A percentile compares a stretch with the other conserved stretches of the same genome.
Conservation (phyloP, 306 rosid species). For the Prunus persica region DNA sequence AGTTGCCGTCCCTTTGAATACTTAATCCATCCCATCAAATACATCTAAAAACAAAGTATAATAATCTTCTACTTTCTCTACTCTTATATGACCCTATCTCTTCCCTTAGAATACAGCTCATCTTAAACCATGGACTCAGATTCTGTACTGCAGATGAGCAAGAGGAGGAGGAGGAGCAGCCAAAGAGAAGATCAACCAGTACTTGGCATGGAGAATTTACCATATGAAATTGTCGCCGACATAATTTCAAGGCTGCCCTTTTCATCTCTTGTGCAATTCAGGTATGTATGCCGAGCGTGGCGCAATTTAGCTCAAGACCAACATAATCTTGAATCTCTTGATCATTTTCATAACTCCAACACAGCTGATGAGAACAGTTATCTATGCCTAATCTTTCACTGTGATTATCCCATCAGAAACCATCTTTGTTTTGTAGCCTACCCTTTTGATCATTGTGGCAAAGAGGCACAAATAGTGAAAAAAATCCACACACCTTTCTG, state of each 20-base stretch:
- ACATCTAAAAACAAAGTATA: background rate
- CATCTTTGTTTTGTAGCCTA: slow-evolving; percentile 31
- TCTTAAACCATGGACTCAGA: background rate
- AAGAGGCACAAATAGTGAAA: slow-evolving; percentile 7
- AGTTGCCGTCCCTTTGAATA: slow-evolving; percentile 27
- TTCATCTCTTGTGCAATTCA: slow-evolving; percentile 32
- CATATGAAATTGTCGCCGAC: slow-evolving; percentile 14
- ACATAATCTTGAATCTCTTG: background rate
- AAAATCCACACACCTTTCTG: slow-evolving; percentile 29
- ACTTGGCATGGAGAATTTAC: slow-evolving; percentile 24
- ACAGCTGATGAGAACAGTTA: background rate
- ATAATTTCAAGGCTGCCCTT: slow-evolving; percentile 33
- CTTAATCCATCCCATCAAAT: slow-evolving; percentile 2
- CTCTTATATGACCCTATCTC: too few relatives aligned
- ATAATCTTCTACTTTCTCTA: too few relatives aligned
- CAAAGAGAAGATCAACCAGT: background rate
- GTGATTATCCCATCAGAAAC: slow-evolving; percentile 37
- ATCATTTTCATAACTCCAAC: background rate
- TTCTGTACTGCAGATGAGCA: background rate
- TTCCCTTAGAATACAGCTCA: background rate
- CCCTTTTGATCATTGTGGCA: slow-evolving; percentile 3
- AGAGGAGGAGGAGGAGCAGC: background rate
- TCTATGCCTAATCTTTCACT: slow-evolving; percentile 40
- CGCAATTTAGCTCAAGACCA: slow-evolving; percentile 17
- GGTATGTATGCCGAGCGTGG: slow-evolving; percentile 34